Conservation (phyloP, 139 green algal species). For the Medakamo hakoo region DNA sequence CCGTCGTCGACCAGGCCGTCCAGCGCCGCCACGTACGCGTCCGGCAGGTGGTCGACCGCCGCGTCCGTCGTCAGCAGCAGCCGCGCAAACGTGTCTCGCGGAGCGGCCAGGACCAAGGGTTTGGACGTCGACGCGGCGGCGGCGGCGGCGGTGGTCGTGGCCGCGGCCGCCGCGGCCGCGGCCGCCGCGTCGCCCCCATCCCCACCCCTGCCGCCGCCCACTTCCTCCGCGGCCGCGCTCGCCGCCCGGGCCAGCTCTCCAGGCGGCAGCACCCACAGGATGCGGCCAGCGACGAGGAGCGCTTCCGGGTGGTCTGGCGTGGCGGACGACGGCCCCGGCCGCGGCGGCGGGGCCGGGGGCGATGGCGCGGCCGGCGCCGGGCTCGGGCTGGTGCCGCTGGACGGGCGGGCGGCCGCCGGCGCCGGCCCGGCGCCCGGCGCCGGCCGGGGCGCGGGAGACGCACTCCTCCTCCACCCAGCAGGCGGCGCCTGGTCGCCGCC, state of each 20-base stretch:
- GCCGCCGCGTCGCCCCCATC: background rate
- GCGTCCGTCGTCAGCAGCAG: conserved; percentile 10
- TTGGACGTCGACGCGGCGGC: background rate
- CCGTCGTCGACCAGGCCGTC: background rate
- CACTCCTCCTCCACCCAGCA: too few species aligned
- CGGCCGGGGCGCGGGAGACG: too few species aligned
- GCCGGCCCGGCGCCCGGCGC: too few species aligned
- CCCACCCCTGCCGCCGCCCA: background rate
- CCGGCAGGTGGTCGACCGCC: conserved; percentile 11
- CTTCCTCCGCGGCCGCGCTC: too few species aligned
- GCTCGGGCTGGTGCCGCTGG: too few species aligned
- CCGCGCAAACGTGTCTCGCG: conserved; percentile 5
- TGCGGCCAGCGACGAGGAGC: background rate
- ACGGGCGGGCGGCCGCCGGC: background rate
- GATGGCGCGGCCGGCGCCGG: too few species aligned
- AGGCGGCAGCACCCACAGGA: conserved; percentile 7
- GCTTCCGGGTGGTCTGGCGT: background rate
- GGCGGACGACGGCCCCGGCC: too few species aligned
- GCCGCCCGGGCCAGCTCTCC: background rate
- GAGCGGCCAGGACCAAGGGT: background rate
- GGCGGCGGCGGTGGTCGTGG: too few species aligned
- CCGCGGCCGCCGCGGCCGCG: too few species aligned
- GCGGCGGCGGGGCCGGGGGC: too few species aligned
- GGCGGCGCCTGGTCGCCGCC: too few species aligned
- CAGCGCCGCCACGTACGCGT: conserved; percentile 10